phyloP scores from a whole-genome alignment of 2,329 filamentous ascomycete species.

The Hypoxylon sp. region DNA sequence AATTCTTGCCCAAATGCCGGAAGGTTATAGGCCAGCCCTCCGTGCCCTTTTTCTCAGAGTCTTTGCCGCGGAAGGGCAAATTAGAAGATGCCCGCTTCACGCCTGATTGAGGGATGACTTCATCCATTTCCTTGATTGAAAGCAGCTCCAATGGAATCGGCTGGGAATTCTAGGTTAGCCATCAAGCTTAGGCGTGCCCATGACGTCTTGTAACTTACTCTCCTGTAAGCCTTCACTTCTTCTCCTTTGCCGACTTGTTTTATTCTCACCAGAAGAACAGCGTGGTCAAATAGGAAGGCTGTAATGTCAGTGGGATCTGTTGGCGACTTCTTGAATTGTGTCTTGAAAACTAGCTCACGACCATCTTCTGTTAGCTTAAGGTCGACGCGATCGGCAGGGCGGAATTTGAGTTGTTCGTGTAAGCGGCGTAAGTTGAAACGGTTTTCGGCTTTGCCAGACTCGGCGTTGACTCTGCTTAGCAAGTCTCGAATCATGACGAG shows the following conservation, averaged over 20 bases:
- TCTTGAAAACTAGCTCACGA: constrained; percentile 94
- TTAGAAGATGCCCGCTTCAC: constrained; percentile 91
- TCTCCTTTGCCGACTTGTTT: constrained; percentile 95
- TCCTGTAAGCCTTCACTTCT: constrained; percentile 94
- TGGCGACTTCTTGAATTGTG: constrained; percentile 90
- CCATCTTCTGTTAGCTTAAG: constrained; percentile 94
- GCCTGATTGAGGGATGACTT: constrained; percentile 86
- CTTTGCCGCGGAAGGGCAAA: constrained; percentile 68
- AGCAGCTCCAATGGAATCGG: constrained; percentile 95
- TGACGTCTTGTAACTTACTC: constrained; percentile 59
- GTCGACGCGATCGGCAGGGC: constrained; percentile 90
- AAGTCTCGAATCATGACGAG: constrained; percentile 89
- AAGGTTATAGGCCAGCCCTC: constrained; percentile 97
- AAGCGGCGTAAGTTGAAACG: constrained; percentile 94
- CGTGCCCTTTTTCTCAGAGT: constrained; percentile 69
- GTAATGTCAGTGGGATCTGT: constrained; percentile 92
- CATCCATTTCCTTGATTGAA: constrained; percentile 96
- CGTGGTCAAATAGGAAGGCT: constrained; percentile 96
- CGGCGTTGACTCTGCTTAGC: constrained; percentile 88
- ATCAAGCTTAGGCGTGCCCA: neutral
- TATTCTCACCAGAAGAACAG: constrained; percentile 89
- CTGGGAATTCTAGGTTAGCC: constrained; percentile 56
- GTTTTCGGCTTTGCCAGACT: constrained; percentile 97
- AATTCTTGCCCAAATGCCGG: constrained; percentile 93
- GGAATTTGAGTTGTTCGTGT: constrained; percentile 92